Evolutionary conservation across 1,284 basidiomycete species (phyloP), one percentile per base, ranked within the genome.

Genomic region (Anthracocystis walkeri): DNA sequence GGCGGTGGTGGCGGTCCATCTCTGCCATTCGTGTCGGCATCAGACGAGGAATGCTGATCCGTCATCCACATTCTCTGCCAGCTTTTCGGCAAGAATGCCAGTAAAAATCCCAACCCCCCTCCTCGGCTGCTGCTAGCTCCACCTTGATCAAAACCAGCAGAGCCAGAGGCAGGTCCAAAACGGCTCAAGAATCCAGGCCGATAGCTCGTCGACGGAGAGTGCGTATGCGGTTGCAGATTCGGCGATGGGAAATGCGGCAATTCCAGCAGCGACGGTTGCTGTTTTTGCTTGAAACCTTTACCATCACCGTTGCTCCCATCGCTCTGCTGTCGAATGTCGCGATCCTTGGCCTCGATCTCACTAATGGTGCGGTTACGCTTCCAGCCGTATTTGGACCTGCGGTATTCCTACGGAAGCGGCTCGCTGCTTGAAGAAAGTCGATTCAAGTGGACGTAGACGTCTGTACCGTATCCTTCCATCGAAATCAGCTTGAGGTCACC

Each of bases 401-500:
- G 65, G 65, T 63, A 67, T 71, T 75, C 69, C 74, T 76, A 87
- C 72, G 86, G 86, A 33, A 87, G 79, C 21, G 87, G 87, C 72
- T 87, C 87, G 54, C 84, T 85, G 72, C 81, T 83, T 49, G 84
- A 84, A 7, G 85, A 86, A 18, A 95, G 88, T 58, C 92, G 89
- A 83, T 95, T 95, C 57, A 95, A 87, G 84, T 95, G 93, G 74
- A 95, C 93, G 83, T 95, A 95, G 0, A 95, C 92, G 49, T 83
- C 82, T 10, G 82, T 84, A 38, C 83, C 81, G 60, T 84, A 83
- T 12, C 95, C 95, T 77, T 98, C 95, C 96, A 99, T 98, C 48
- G 94, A 93, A 79, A 99, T 98, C 61, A 99, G 87, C 55, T 93
- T 90, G n/a, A 99, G 87, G 86, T 98, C 95, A 3, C 96, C 96